Conservation (phyloP, 805 yeast species). For the Saccharomycopsis oosterbeekiorum region DNA sequence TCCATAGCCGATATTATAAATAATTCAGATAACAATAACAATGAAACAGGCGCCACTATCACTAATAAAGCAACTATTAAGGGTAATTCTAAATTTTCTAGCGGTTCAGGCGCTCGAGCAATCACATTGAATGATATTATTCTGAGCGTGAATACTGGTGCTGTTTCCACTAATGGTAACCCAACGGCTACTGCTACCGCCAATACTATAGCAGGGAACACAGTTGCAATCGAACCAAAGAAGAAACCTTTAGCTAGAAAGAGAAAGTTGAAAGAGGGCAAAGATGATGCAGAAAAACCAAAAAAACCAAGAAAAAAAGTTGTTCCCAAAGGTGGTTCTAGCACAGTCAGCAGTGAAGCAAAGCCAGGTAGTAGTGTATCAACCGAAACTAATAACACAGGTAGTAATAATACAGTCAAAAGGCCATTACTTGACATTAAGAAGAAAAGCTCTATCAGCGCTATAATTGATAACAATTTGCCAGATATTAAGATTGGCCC, state of each 20-base stretch:
- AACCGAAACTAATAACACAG: not conserved
- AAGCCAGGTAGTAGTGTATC: not conserved
- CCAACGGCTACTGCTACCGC: not conserved
- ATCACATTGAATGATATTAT: not conserved
- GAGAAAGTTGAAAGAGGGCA: not conserved
- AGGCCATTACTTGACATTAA: conserved; percentile 3
- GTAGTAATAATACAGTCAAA: not conserved
- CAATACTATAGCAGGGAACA: not conserved
- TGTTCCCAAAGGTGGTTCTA: not conserved
- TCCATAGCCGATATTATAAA: conserved; percentile 10
- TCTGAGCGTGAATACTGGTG: not conserved
- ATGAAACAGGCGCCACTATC: not conserved
- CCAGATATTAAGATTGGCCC: not conserved
- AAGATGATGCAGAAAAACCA: not conserved
- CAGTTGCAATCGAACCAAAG: not conserved
- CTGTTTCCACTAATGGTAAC: not conserved
- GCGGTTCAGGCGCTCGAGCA: not conserved
- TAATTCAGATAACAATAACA: not conserved
- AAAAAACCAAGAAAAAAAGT: not conserved
- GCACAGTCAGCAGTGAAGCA: not conserved
- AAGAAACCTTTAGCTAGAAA: not conserved
- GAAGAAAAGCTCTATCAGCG: not conserved
- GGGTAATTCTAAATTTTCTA: no score
- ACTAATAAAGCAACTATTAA: no score
- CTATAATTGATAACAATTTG: not conserved